phyloP scores from a whole-genome alignment of 2,329 filamentous ascomycete species.

The Aspergillus pseudoviridinutans region DNA sequence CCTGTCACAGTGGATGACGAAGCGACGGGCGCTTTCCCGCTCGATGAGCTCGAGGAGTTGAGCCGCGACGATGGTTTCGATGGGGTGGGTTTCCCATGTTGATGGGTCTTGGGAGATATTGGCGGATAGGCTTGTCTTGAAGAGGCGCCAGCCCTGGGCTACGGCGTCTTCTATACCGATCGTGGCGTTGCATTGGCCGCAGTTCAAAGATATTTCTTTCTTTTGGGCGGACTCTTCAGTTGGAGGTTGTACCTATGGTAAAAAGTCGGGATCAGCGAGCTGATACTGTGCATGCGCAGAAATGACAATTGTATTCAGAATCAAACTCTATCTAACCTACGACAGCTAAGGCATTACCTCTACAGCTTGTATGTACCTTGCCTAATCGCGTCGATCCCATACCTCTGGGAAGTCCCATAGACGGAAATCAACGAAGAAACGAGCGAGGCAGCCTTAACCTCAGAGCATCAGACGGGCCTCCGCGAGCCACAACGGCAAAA shows the following conservation, averaged over 20 bases:
- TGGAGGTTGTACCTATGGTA: conserved; percentile 30
- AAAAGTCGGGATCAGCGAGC: background rate
- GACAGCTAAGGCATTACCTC: background rate
- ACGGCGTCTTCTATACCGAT: conserved; percentile 40
- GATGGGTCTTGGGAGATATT: conserved; percentile 15
- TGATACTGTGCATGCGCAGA: background rate
- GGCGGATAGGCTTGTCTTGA: conserved; percentile 45
- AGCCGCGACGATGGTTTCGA: conserved; percentile 46
- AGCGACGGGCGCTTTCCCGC: conserved; percentile 53
- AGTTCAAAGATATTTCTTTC: conserved; percentile 17
- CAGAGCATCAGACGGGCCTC: conserved; percentile 11
- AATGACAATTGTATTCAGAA: background rate
- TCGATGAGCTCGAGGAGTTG: conserved; percentile 55
- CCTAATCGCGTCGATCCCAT: conserved; percentile 31
- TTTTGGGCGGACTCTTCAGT: background rate
- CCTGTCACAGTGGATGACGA: conserved; percentile 44
- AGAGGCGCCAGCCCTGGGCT: conserved; percentile 45
- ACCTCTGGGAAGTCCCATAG: conserved; percentile 15
- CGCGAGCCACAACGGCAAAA: conserved; percentile 2
- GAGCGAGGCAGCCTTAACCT: conserved; percentile 15
- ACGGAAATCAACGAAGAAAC: conserved; percentile 20
- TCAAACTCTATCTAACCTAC: background rate
- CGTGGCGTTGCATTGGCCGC: conserved; percentile 25
- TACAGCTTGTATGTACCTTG: conserved; percentile 32
- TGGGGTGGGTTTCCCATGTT: conserved; percentile 28